Evolutionary conservation across 1,284 basidiomycete genomes (phyloP), one percentile per base, ranked within the genome.

Genomic region (Kwoniella shivajii): DNA sequence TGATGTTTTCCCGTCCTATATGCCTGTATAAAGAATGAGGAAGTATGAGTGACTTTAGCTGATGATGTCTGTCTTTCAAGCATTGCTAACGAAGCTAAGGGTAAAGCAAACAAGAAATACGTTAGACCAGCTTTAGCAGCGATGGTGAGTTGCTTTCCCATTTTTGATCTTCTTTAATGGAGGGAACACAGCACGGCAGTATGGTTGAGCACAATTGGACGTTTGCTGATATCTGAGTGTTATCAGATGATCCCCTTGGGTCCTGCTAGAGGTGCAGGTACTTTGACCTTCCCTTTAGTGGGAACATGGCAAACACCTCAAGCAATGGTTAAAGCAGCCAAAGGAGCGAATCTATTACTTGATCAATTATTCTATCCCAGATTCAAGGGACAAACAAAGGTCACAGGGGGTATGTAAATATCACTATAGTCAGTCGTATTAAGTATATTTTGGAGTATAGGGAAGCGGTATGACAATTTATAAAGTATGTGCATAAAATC

Each of bases 221-320:
- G n/a, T n/a, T n/a, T 13, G 44, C 27, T 38, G 44, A 41, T 6
- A 41, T 24, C n/a, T 20, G 13, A 31, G 13, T 6, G 29, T 14
- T 50, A 44, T 13, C 24, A 66, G 63, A 59, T 73, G 47, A 64
- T 75, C 44, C 68, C 73, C 7, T 59, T 75, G 20, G 73, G 73
- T 27, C 55, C 63, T 0, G 42, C 44, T 4, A 55, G 50, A 20
- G 73, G 72, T 14, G 60, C 64, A 2, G 73, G 73, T 6, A 39
- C 52, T 11, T 36, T 69, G 36, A 66, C 61, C 9, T 48, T 74
- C 11, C 73, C 73, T 2, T 24, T 61, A 9, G 37, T 69, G 4
- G 71, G 72, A 14, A 60, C 56, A 16, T 50, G 65, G 24, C 22
- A 59, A 11, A 50, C 60, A n/a, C 71, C 71, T 2, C 43, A 58